Base-by-base conservation (phyloP, 2,329 filamentous ascomycete genomes). In the Paracorniculantispora psalliotae region DNA sequence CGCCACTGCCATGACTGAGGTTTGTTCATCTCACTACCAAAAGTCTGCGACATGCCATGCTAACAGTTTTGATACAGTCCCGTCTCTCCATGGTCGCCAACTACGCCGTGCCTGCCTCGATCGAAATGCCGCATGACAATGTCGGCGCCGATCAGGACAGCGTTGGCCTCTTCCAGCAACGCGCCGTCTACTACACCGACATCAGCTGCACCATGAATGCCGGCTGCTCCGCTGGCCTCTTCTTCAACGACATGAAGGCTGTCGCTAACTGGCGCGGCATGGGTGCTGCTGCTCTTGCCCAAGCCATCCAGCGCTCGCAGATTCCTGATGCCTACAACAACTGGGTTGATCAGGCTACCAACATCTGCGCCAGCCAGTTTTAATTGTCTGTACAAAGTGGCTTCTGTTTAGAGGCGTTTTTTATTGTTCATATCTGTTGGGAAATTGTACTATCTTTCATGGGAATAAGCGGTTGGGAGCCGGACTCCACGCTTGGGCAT, bases 141-240 rank as follows among this genome's bases (percentile, higher is more conserved):
- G 35, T 61, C 30, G 61, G 61, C 21, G 25, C 53, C 17, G 57
- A 61, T 12, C 39, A 57, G 17, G 61, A 63, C 59, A 59, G 56
- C 26, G 50, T 63, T 35, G 61, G 61, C 33, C 49, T 63, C 10
- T 63, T 61, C 54, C 61, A 63, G 59, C 61, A 63, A 39, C 57
- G 61, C 19, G 61, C 59, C 21, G 28, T 33, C 19, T 60, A 21
- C 26, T 63, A 63, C 53, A 59, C 43, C 19, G 57, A 63, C 49
- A 49, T 63, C 41, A 10, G 30, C 13, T 63, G 61, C 39, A 53
- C 49, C 54, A 63, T 63, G 61, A 46, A 61, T 25, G 57, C 59
- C 2, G 57, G 35, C 19, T 63, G 61, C 59, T 61, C 59, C 13
- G 57, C 61, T 4, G 50, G 57, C 4, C 49, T 57, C 10, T 63